A percentile compares a stretch with the other conserved stretches of the same genome.
These are phyloP conservation scores for Lasiodiplodia gonubiensis DNA, from an alignment of 2,329 filamentous ascomycete genomes.

Conservation along the genomic window DNA sequence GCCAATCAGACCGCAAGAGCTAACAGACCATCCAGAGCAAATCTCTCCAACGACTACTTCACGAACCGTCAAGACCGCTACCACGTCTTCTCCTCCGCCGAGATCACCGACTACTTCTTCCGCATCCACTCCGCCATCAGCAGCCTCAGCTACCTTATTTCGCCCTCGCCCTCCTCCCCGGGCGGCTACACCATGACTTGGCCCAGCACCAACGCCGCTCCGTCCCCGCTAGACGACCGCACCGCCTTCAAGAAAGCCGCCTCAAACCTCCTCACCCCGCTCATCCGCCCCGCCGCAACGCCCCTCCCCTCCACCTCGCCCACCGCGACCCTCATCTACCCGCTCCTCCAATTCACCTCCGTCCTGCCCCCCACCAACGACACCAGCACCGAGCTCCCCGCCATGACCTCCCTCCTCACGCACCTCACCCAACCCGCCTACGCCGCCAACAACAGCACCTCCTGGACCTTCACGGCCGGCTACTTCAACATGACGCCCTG, in stretches of 20 bases:
- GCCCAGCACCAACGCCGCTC: slow-evolving; percentile 75
- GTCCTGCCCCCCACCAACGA: slow-evolving; percentile 70
- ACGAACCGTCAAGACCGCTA: slow-evolving; percentile 95
- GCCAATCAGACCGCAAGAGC: neutral
- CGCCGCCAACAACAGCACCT: slow-evolving; percentile 58
- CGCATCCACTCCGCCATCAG: slow-evolving; percentile 77
- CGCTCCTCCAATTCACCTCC: slow-evolving; percentile 86
- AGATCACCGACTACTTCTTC: slow-evolving; percentile 82
- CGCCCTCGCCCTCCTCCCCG: slow-evolving; percentile 61
- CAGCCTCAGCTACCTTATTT: slow-evolving; percentile 79
- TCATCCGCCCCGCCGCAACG: slow-evolving; percentile 63
- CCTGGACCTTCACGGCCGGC: slow-evolving; percentile 96
- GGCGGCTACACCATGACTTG: slow-evolving; percentile 67
- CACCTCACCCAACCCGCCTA: slow-evolving; percentile 71
- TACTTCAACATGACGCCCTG: slow-evolving; percentile 97
- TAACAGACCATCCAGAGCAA: slow-evolving; percentile 62
- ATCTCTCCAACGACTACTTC: slow-evolving; percentile 92
- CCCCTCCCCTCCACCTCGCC: slow-evolving; percentile 36
- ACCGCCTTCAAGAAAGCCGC: slow-evolving; percentile 72
- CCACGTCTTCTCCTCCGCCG: slow-evolving; percentile 81
- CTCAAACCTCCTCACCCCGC: slow-evolving; percentile 67
- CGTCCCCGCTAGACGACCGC: slow-evolving; percentile 74
- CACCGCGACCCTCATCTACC: slow-evolving; percentile 78
- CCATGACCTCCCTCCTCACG: slow-evolving; percentile 75
- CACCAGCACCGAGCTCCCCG: slow-evolving; percentile 86